Base-by-base conservation (phyloP, 108 stramenopile species). In the Stephanodiscus minutulus region DNA sequence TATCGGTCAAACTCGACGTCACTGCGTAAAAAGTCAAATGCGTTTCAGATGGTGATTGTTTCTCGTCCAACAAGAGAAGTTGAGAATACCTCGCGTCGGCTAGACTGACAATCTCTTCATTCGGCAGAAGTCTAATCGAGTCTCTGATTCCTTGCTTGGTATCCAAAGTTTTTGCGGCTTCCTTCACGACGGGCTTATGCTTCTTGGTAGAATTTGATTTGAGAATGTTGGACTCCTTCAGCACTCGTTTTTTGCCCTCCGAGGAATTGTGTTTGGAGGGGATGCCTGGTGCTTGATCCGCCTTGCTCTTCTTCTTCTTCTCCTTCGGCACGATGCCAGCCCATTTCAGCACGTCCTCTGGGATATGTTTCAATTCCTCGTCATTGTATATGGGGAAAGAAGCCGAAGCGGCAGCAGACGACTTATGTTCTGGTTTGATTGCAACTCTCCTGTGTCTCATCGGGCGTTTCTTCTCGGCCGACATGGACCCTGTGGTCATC, bases 1-100 rank as follows among this genome's bases (percentile, higher is more conserved):
- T 62, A 48, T 88, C 87, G 4, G 77, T 65, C 27, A 93, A 63
- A 50, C 79, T 77, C 20, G 92, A 91, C 6, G 84, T 66, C 3
- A 87, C 76, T 8, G 79, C 79, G 21, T 71, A 31, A 5, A 93
- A 57, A 12, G 70, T 67, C 15, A 31, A 0, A 29, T 47, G 48
- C 5, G 18, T 33, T n/a, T 72, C 67, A 25, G 56, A 33, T 20
- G 13, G 12, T 24, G 49, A 22, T 35, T 27, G 15, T 36, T 35
- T 61, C 9, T 58, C 59, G 52, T 35, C 28, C n/a, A 39, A 7
- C 5, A 64, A 74, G 18, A 81, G 63, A 65, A 81, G 70, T 21
- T 70, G 64, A 5, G 75, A 64, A 62, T 81, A 81, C 20, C 75
- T 70, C 36, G 35, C 54, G 29, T 76, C 74, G 1, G 80, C 80